Base-by-base conservation (phyloP, 495 filamentous ascomycete genomes). In the Cairneyella variabilis region DNA sequence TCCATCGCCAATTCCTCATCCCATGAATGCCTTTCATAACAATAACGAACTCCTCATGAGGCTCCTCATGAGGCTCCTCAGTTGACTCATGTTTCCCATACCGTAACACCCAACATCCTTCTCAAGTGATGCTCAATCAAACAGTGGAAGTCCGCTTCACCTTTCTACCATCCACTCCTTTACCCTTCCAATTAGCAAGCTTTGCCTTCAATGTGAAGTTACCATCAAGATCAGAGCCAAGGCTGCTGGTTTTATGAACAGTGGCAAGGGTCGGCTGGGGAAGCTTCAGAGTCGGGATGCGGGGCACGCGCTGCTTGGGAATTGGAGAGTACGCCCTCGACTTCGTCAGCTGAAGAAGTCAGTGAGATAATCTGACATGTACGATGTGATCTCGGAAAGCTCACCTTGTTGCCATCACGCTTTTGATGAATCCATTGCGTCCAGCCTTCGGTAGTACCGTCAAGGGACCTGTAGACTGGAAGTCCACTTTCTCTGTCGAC, bases 201-300 rank as follows among this genome's bases (percentile, higher is more conserved):
- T 54, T 21, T 25, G 9, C 40, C 11, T 45, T 44, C 10, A 20
- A 14, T 8, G 51, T n/a, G n/a, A n/a, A n/a, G n/a, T n/a, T 20
- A 12, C 25, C 30, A 16, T 30, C 36, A 21, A 43, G 3, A 14
- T 50, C 53, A 1, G 45, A 45, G 5, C 30, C 54, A 25, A 57
- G 22, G 5, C 47, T 48, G 51, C 23, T 46, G 21, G 23, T 8
- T 20, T 49, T 60, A 2, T 46, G 46, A 10, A 55, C 23, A 2
- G 39, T 55, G n/a, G 41, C 25, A 3, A 60, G 23, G 4, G 45
- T 47, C 18, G 57, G 28, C 39, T 52, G 41, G 1, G 57, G 57
- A 12, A 60, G 22, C 44, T 21, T 44, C 6, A 60, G 22, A 9
- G 57, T 32, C 20, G 57, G 45, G 16, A 55, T 51, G 17, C 47